phyloP scores from a whole-genome alignment of 805 yeast genomes.

The Pichia membranifaciens region DNA sequence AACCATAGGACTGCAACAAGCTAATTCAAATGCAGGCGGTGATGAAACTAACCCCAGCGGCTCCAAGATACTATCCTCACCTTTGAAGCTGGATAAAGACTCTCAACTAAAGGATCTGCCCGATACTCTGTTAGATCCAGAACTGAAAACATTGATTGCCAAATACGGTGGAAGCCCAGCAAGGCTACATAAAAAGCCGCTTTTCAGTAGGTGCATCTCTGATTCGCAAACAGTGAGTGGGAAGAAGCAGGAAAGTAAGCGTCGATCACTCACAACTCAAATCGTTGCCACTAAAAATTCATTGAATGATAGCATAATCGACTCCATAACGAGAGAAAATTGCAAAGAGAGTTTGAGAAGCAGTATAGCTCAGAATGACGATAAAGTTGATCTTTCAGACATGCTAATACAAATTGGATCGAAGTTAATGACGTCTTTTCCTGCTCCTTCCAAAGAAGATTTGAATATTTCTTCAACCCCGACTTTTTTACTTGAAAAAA shows the following conservation, averaged over 20 bases:
- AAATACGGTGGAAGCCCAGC: slow-evolving; percentile 24
- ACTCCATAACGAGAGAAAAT: slow-evolving; percentile 34
- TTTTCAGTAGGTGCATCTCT: neutral
- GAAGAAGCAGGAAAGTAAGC: neutral
- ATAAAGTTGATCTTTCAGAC: slow-evolving; percentile 22
- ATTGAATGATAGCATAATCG: slow-evolving; percentile 28
- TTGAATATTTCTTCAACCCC: no score
- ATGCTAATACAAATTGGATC: slow-evolving; percentile 22
- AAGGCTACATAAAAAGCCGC: neutral
- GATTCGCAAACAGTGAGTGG: slow-evolving; percentile 1
- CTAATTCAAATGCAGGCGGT: neutral
- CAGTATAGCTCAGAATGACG: neutral
- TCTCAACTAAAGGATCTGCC: slow-evolving; percentile 12
- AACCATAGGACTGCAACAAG: neutral
- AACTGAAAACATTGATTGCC: slow-evolving; percentile 29
- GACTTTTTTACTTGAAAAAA: neutral
- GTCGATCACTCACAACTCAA: slow-evolving; percentile 6
- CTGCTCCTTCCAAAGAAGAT: no score
- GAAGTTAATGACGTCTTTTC: slow-evolving; percentile 3
- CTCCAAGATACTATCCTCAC: slow-evolving; percentile 35
- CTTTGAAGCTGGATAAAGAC: slow-evolving; percentile 27
- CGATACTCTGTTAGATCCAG: slow-evolving; percentile 25
- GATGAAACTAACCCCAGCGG: neutral
- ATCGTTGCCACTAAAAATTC: slow-evolving; percentile 25
- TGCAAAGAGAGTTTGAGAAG: slow-evolving; percentile 17